Percentiles rank a stretch among this genome's conserved stretches.
These are phyloP conservation scores for Arthrobotrys sphaeroides DNA, from an alignment of 2,329 filamentous ascomycete genomes.

Conservation along the genomic window DNA sequence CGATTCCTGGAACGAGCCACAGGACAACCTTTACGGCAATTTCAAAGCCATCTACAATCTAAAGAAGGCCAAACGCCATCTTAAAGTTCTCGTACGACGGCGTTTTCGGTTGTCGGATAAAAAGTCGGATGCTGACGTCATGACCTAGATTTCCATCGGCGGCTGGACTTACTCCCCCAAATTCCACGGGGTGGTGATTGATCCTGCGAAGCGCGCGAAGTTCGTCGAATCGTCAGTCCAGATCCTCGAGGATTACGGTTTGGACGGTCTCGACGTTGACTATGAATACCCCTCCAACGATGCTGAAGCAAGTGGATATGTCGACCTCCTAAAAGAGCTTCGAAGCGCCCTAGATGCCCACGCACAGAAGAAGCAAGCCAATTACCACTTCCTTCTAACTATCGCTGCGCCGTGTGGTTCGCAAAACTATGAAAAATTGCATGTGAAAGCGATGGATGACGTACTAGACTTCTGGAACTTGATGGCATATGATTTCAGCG, in stretches of 20 bases:
- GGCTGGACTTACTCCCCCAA: constrained; percentile 76
- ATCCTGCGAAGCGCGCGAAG: constrained; percentile 67
- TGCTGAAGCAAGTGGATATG: constrained; percentile 69
- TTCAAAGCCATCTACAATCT: constrained; percentile 79
- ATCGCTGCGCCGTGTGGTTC: constrained; percentile 63
- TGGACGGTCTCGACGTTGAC: constrained; percentile 73
- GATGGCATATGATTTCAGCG: constrained; percentile 89
- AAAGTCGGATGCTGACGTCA: not conserved
- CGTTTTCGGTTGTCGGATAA: not conserved
- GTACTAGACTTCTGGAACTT: constrained; percentile 80
- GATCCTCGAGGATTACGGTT: constrained; percentile 80
- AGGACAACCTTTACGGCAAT: constrained; percentile 73
- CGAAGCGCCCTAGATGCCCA: constrained; percentile 68
- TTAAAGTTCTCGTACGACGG: constrained; percentile 72
- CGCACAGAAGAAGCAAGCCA: constrained; percentile 62
- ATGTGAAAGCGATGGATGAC: constrained; percentile 71
- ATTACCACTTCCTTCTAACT: constrained; percentile 65
- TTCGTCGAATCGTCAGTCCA: constrained; percentile 79
- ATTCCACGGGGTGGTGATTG: constrained; percentile 71
- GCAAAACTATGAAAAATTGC: constrained; percentile 70
- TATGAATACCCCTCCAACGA: constrained; percentile 57
- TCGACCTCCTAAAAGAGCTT: constrained; percentile 68
- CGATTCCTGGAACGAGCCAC: constrained; percentile 59
- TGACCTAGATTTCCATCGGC: constrained; percentile 72
- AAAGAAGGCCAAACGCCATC: constrained; percentile 77